Evolutionary conservation across 2,329 filamentous ascomycete genomes (phyloP), one percentile per base, ranked within the genome.

Genomic region (Aspergillus sp.): DNA sequence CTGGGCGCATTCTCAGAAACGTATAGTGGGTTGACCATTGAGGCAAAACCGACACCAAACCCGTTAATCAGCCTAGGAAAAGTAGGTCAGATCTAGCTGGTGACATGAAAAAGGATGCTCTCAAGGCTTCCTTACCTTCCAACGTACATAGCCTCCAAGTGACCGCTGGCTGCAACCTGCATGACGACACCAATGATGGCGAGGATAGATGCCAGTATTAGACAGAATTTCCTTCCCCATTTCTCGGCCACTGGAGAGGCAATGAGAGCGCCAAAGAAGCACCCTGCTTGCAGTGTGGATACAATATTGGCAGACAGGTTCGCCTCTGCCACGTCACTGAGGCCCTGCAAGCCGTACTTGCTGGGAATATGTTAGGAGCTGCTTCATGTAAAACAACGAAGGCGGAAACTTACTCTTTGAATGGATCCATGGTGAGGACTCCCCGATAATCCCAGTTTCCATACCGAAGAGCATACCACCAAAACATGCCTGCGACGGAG

Each of bases 371-470:
- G 31, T 32, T 4, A 32, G 31, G n/a, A n/a, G n/a, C 31, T 8
- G 8, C 31, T 9, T 32, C 2, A n/a, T n/a, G 31, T 32, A 19
- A 32, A 32, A n/a, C 31, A 32, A n/a, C 8, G 2, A 32, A 30
- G 19, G 11, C 27, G 37, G 7, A 36, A 26, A 54, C 69, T 36
- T 66, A 82, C 71, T 65, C 60, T 59, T 79, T 73, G 51, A 83
- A 84, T 5, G 72, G 69, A 11, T 71, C 66, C 68, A 86, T 75
- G 39, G 76, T 78, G 27, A 86, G 67, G 37, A 86, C 79, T 53
- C 83, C 83, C 83, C 81, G 49, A 86, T 85, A 50, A 82, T 82
- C 42, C 82, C 82, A 27, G 81, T 83, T 56, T 81, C 78, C 65
- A 81, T 75, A 27, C 83, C 83, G 49, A 86, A 86, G 38, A 83